phyloP scores from a whole-genome alignment of 2,329 filamentous ascomycete genomes.

The Diaporthe caulivora region DNA sequence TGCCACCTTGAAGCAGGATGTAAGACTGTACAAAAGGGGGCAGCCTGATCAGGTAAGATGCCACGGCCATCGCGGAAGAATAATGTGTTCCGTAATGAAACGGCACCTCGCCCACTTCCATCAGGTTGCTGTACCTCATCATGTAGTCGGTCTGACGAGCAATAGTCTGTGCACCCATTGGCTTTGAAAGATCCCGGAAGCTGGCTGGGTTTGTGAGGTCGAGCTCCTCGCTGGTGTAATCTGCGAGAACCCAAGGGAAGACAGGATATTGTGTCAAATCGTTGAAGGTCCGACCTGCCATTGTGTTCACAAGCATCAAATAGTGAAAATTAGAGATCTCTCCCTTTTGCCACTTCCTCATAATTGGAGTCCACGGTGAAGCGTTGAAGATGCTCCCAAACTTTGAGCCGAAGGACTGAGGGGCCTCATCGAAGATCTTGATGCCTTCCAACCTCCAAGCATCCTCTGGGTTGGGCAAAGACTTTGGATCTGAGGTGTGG shows the following conservation, averaged over 20 bases:
- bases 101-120: constrained; percentile 90
- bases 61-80: constrained; percentile 98
- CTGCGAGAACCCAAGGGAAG: constrained; percentile 96
- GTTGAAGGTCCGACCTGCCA: constrained; percentile 97
- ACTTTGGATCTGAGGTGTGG: constrained; percentile 78
- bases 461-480: constrained; percentile 84
- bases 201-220: constrained; percentile 86
- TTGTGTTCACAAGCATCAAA: constrained; percentile 97
- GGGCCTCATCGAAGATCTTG: constrained; percentile 71
- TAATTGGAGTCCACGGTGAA: constrained; percentile 83
- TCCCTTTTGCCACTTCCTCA: constrained; percentile 90
- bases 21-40: constrained; percentile 98
- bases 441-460: constrained; percentile 92
- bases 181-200: constrained; percentile 93
- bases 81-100: constrained; percentile 99
- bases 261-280: constrained; percentile 98
- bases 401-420: constrained; percentile 81
- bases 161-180: constrained; percentile 91
- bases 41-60: constrained; percentile 93
- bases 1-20: constrained; percentile 92
- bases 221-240: constrained; percentile 94
- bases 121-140: constrained; percentile 87
- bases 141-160: constrained; percentile 82
- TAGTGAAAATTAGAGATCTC: constrained; percentile 99
- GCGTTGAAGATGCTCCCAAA: constrained; percentile 94